Evolutionary conservation across 306 rosid genomes (phyloP).

Genomic region (Malus sieversii): DNA sequence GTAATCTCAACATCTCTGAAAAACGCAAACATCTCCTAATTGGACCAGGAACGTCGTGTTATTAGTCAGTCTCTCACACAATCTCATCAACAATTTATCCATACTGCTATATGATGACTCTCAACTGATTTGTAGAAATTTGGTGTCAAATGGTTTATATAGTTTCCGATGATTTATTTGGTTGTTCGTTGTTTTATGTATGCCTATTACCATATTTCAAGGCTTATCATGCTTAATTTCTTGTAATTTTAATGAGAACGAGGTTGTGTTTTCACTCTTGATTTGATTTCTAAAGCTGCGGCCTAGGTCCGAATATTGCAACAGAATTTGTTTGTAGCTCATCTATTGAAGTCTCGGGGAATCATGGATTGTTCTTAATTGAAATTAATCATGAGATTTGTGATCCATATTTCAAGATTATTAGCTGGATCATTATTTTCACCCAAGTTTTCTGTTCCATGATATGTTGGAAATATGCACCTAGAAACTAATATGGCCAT

Average conservation of each 20-base stretch:
- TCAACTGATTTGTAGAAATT: not conserved
- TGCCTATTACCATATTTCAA: not conserved
- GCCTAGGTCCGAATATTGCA: not conserved
- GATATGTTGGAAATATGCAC: not conserved
- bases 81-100: not conserved
- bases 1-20: conserved; percentile 20
- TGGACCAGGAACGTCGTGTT: not conserved
- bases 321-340: not conserved
- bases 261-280: not conserved
- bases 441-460: not conserved
- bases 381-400: not conserved
- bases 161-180: not conserved
- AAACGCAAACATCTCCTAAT: conserved; percentile 25
- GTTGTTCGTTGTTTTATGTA: not conserved
- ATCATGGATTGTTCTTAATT: not conserved
- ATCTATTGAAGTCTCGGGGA: not conserved
- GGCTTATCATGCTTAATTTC: not conserved
- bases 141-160: not conserved
- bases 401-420: not conserved
- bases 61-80: not conserved
- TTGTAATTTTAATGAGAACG: not conserved
- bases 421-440: not conserved
- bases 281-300: not conserved
- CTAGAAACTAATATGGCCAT: not conserved
- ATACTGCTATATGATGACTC: not conserved